Conservation (phyloP, 495 filamentous ascomycete genomes). For the Bathelium albidoporum region DNA sequence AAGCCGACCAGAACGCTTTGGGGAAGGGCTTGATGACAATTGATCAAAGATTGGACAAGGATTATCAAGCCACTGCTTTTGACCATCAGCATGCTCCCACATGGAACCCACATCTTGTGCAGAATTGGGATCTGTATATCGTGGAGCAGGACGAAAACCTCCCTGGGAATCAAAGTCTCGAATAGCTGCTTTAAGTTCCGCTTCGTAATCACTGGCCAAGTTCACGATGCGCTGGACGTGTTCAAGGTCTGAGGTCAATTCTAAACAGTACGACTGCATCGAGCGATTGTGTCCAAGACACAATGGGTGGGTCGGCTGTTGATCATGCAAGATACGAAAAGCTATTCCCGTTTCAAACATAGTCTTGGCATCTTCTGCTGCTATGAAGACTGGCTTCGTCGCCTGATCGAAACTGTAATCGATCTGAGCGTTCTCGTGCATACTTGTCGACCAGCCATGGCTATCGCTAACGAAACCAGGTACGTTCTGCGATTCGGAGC, state of each 20-base stretch:
- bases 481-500: slow-evolving; percentile 60
- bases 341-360: slow-evolving; percentile 64
- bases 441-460: background rate
- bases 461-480: background rate
- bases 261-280: slow-evolving; percentile 45
- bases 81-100: background rate
- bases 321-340: slow-evolving; percentile 58
- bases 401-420: slow-evolving; percentile 15
- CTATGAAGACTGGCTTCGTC: slow-evolving; percentile 19
- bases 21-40: background rate
- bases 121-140: background rate
- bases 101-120: background rate
- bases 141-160: background rate
- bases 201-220: slow-evolving; percentile 55
- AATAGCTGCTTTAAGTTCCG: slow-evolving; percentile 33
- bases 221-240: slow-evolving; percentile 53
- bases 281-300: slow-evolving; percentile 36
- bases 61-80: background rate
- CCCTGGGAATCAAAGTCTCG: background rate
- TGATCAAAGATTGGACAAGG: slow-evolving; percentile 3
- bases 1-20: background rate
- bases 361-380: slow-evolving; percentile 16
- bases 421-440: background rate
- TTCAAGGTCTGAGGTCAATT: slow-evolving; percentile 70
- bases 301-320: slow-evolving; percentile 72